Evolutionary conservation across 495 filamentous ascomycete genomes (phyloP), one percentile per base, ranked within the genome.

Genomic region (Neurospora sp.): DNA sequence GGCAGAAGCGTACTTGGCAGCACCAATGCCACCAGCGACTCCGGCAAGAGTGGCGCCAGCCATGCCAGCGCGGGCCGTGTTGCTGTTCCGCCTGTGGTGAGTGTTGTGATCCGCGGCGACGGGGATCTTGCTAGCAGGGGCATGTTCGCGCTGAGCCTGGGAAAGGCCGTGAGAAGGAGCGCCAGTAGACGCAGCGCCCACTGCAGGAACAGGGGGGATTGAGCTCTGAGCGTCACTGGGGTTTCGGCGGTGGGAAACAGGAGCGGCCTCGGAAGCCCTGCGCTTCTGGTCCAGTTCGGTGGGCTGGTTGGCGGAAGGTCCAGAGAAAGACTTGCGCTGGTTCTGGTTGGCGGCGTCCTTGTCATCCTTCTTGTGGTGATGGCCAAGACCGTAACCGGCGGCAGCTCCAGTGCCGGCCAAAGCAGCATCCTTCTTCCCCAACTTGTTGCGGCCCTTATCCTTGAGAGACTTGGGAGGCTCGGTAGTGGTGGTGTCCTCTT

Each of bases 371-470:
- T 77, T 76, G 39, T 75, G 75, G n/a, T 79, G 79, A 2, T 74
- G 72, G 34, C 74, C 31, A 21, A 76, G 38, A 40, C 77, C 75
- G 38, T 75, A 73, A 3, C 54, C 54, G 3, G 71, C 74, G 1
- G 75, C 74, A 36, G 76, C 70, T 11, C 76, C 80, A 15, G 76
- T 78, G 5, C 79, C 77, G 11, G 76, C 81, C 13, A 72, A 72
- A 7, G 77, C 78, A n/a, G 78, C 76, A 69, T 78, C 79, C 42
- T 80, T 71, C 71, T 75, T 82, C 42, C 70, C 73, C 71, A 4
- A 62, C 73, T 24, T 48, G 42, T 69, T 31, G 31, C 13, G 73
- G 71, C 54, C 70, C 7, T 42, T 70, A 0, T 39, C 10, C 39
- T 74, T 73, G 11, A 69, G 54, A 7, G 72, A 74, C 43, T 72